These are phyloP conservation scores for Penicillium psychrofluorescens DNA, from an alignment of 495 filamentous ascomycete genomes.

Conservation along the genomic window DNA sequence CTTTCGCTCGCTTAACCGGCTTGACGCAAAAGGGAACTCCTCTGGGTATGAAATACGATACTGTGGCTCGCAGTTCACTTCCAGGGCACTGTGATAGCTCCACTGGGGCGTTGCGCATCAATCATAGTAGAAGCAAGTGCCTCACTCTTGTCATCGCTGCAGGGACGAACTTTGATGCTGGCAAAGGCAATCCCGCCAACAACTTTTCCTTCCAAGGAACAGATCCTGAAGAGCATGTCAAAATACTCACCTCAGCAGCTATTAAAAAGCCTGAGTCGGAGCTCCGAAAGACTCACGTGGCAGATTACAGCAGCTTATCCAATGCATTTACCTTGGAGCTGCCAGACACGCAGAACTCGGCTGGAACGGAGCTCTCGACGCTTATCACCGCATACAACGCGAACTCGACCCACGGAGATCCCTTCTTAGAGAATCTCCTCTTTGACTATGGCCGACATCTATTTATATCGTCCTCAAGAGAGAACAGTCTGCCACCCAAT, in stretches of 20 bases:
- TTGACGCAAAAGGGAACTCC: constrained; percentile 3
- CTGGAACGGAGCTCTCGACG: constrained; percentile 24
- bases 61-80: neutral
- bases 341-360: constrained; percentile 29
- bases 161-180: constrained; percentile 39
- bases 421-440: constrained; percentile 35
- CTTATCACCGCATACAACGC: constrained; percentile 26
- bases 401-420: constrained; percentile 20
- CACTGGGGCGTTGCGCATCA: neutral
- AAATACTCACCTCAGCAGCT: constrained; percentile 18
- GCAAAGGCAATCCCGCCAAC: constrained; percentile 29
- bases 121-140: neutral
- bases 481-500: constrained; percentile 37
- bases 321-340: constrained; percentile 31
- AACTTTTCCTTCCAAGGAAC: constrained; percentile 38
- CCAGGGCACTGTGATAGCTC: neutral
- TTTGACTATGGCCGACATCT: constrained; percentile 41
- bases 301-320: constrained; percentile 29
- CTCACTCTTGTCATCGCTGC: constrained; percentile 29
- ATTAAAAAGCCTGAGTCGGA: constrained; percentile 15
- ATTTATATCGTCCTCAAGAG: constrained; percentile 31
- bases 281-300: constrained; percentile 27
- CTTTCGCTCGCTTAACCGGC: constrained; percentile 20
- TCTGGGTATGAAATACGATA: constrained; percentile 31
- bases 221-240: constrained; percentile 31